Percentiles rank a stretch among this genome's conserved stretches.
phyloP scores from a whole-genome alignment of 441 rosid species.

The Rhodomyrtus psidioides region DNA sequence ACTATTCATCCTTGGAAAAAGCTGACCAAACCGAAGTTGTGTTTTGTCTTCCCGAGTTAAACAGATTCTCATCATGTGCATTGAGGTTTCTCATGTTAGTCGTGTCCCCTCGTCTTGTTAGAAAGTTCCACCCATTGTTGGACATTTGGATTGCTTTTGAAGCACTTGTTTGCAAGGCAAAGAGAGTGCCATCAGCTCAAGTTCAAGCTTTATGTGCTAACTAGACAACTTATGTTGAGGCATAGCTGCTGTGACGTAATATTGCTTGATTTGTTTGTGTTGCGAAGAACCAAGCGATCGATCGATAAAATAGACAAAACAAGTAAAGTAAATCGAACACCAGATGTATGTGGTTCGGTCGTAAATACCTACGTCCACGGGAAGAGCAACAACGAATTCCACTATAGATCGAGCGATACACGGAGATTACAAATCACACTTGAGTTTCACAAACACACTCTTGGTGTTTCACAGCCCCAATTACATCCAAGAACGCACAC shows the following conservation, averaged over 20 bases:
- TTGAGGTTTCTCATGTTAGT: background rate
- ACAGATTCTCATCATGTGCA: background rate
- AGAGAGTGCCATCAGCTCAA: background rate
- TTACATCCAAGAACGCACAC: too few relatives aligned
- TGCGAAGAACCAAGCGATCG: too few relatives aligned
- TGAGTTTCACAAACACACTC: too few relatives aligned
- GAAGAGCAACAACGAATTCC: too few relatives aligned
- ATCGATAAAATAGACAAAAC: too few relatives aligned
- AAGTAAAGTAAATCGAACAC: too few relatives aligned
- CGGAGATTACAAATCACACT: too few relatives aligned
- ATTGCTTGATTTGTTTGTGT: background rate
- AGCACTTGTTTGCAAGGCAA: background rate
- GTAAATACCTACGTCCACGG: too few relatives aligned
- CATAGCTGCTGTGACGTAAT: rapidly evolving
- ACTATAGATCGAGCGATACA: too few relatives aligned
- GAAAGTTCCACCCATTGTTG: background rate
- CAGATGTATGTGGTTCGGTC: too few relatives aligned
- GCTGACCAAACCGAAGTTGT: background rate
- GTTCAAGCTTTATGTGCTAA: background rate
- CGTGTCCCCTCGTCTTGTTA: background rate
- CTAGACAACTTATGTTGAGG: background rate
- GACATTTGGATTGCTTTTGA: background rate
- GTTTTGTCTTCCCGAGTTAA: background rate
- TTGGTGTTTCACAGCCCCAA: too few relatives aligned
- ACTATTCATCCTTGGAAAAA: background rate